phyloP scores from a whole-genome alignment of 768 basidiomycete species.

The Trametes punicea region DNA sequence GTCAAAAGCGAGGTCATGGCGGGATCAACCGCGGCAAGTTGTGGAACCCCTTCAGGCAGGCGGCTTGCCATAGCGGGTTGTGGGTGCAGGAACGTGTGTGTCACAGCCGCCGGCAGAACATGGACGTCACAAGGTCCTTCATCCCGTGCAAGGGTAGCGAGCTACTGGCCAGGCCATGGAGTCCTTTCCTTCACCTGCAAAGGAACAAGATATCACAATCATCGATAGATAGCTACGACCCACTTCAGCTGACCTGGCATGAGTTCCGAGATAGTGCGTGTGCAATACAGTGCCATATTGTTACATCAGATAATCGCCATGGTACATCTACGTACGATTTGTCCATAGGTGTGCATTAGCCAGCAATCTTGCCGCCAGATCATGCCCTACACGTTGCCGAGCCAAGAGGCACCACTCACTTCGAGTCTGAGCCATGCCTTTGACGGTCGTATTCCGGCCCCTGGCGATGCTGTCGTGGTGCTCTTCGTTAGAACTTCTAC shows the following conservation, averaged over 20 bases:
- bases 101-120: neutral
- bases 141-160: too few relatives aligned
- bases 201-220: too few relatives aligned
- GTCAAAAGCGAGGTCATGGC: neutral
- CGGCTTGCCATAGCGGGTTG: neutral
- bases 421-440: neutral
- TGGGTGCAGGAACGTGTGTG: neutral
- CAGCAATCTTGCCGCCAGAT: too few relatives aligned
- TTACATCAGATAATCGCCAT: too few relatives aligned
- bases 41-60: neutral
- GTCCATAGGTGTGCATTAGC: neutral
- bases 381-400: neutral
- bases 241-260: too few relatives aligned
- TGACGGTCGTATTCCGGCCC: slow-evolving; percentile 3
- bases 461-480: neutral
- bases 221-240: too few relatives aligned
- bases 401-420: too few relatives aligned
- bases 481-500: neutral
- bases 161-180: too few relatives aligned
- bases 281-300: too few relatives aligned
- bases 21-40: neutral
- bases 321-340: neutral
- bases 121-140: neutral
- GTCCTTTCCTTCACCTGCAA: too few relatives aligned
- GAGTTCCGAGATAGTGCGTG: too few relatives aligned